Conservation (phyloP, 768 basidiomycete genomes). For the Rhizopogon rudus region DNA sequence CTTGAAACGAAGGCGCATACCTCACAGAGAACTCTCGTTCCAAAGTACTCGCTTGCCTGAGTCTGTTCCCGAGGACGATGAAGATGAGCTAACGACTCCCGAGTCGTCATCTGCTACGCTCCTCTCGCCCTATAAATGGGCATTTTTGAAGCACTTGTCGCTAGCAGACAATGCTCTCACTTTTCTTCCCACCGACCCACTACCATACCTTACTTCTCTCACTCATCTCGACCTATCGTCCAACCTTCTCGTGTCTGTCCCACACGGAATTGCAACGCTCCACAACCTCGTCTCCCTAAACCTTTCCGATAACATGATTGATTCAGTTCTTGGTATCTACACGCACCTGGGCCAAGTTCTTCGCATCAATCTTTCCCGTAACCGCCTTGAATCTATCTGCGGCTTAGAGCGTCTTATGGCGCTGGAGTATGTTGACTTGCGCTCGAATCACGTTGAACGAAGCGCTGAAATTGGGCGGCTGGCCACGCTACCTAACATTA, state of each 20-base stretch:
- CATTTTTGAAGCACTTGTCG: conserved; percentile 68
- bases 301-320: conserved; percentile 96
- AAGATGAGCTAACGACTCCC: conserved; percentile 21
- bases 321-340: conserved; percentile 88
- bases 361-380: conserved; percentile 74
- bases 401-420: conserved; percentile 87
- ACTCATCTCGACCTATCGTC: conserved; percentile 87
- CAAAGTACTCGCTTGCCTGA: conserved; percentile 48
- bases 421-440: conserved; percentile 81
- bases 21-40: conserved; percentile 41
- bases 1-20: conserved; percentile 41
- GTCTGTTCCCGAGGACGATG: conserved; percentile 50
- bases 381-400: conserved; percentile 91
- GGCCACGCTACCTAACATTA: conserved; percentile 71
- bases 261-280: conserved; percentile 66
- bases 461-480: conserved; percentile 81
- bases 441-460: conserved; percentile 76
- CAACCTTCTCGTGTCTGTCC: conserved; percentile 87
- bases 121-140: conserved; percentile 65
- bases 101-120: conserved; percentile 25
- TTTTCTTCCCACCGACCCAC: conserved; percentile 64
- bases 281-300: conserved; percentile 87
- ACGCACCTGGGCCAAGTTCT: conserved; percentile 73
- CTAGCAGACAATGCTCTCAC: conserved; percentile 79
- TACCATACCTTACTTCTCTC: conserved; percentile 66